Base-by-base conservation (phyloP, 352 stramenopile genomes). In the Peronospora farinosa region DNA sequence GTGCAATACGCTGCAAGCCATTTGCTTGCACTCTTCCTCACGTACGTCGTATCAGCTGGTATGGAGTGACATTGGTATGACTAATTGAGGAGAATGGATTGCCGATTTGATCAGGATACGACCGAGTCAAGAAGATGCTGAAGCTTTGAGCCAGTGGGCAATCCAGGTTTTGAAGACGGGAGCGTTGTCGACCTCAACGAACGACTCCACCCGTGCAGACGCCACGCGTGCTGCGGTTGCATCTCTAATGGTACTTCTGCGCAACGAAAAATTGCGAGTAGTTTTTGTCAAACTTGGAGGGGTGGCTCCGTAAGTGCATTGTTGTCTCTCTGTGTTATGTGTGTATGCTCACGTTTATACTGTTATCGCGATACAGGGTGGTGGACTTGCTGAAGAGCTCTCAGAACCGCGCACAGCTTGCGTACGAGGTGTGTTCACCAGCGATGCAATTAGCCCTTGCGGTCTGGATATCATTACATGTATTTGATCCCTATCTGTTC, bases 221-320 rank as follows among this genome's bases (percentile, higher is more conserved):
- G 67, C 88, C 27, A 90, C 76, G 21, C 78, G 83, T 19, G 87
- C 95, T 19, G 88, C 84, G 1, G 86, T 97, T 31, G 78, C 92
- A 37, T 86, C 90, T 9, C 77, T 98, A 59, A 96, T 95, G 74
- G 86, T 96, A 17, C 61, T 98, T 35, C 81, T 97, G 57, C 80
- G 89, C 31, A 79, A 86, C 51, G 78, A 92, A 36, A 85, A 95
- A 54, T 78, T 88, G 12, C 85, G 92, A 47, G 67, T 88, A 37
- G 67, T 96, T 40, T 97, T 98, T 60, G 78, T 93, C 13, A 87
- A 92, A 38, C 78, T 86, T 35, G 86, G 87, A 35, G 93, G 92
- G 39, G 85, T 98, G 28, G 75, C 81, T 49, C 88, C 90, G 74
- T 92, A 95, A 48, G 74, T 82, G 10, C 23, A 30, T 10, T 52